These are phyloP conservation scores for Salix arbutifolia DNA, from an alignment of 345 rosid species.

Conservation along the genomic window DNA sequence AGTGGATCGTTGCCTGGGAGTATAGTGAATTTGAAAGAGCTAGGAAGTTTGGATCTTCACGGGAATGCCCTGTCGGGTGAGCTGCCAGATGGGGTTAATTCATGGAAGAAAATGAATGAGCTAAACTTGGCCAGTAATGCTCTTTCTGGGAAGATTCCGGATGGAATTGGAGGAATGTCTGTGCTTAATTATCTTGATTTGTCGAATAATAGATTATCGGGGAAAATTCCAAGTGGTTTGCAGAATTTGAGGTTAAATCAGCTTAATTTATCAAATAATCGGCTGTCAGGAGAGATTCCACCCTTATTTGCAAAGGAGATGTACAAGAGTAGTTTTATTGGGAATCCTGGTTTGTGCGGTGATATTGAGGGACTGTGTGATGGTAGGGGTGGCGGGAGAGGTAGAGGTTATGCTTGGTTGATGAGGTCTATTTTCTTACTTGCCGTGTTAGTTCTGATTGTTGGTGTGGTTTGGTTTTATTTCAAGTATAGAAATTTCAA, in stretches of 20 bases:
- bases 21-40: constrained; percentile 48
- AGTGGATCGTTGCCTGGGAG: constrained; percentile 65
- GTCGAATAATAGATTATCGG: constrained; percentile 61
- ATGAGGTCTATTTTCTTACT: constrained; percentile 65
- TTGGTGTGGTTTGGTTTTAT: constrained; percentile 79
- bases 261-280: constrained; percentile 76
- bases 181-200: constrained; percentile 90
- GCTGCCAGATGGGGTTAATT: constrained; percentile 50
- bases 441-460: constrained; percentile 57
- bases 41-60: constrained; percentile 76
- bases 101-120: constrained; percentile 81
- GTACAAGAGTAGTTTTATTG: constrained; percentile 64
- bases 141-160: constrained; percentile 63
- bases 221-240: constrained; percentile 58
- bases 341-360: constrained; percentile 84
- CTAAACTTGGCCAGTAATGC: constrained; percentile 61
- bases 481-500: constrained; percentile 65
- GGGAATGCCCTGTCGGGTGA: constrained; percentile 64
- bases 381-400: constrained; percentile 40
- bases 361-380: constrained; percentile 61
- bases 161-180: constrained; percentile 57
- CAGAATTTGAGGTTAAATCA: constrained; percentile 88
- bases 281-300: constrained; percentile 66
- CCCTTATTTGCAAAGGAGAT: constrained; percentile 54
- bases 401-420: constrained; percentile 64